A percentile compares a stretch with the other conserved stretches of the same genome.
Conservation (phyloP, 2,329 filamentous ascomycete genomes). For the Clonostachys byssicola region DNA sequence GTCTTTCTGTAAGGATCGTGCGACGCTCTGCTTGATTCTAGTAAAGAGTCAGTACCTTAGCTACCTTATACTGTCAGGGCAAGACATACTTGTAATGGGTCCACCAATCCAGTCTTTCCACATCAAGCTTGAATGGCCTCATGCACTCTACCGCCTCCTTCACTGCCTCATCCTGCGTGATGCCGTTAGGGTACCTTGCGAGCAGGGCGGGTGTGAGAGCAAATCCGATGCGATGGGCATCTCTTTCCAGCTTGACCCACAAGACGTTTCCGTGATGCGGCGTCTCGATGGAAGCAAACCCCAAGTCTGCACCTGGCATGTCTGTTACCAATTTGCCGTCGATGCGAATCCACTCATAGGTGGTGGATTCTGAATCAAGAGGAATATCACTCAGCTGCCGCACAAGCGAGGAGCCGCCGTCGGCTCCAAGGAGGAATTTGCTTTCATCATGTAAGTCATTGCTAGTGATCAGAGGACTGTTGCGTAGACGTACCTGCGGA, state of each 20-base stretch:
- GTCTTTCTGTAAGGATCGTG: background rate
- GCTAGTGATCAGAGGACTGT: background rate
- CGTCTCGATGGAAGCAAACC: slow-evolving; percentile 39
- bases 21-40: background rate
- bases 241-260: slow-evolving; percentile 49
- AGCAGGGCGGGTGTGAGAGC: slow-evolving; percentile 38
- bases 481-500: slow-evolving; percentile 5
- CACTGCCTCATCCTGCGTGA: slow-evolving; percentile 47
- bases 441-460: slow-evolving; percentile 9
- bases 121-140: slow-evolving; percentile 32
- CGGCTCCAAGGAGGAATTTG: slow-evolving; percentile 45
- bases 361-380: slow-evolving; percentile 37
- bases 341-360: slow-evolving; percentile 49
- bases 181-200: slow-evolving; percentile 23
- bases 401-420: slow-evolving; percentile 45
- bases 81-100: slow-evolving; percentile 36
- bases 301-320: slow-evolving; percentile 24
- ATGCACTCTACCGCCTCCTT: slow-evolving; percentile 37
- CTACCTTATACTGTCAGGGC: background rate
- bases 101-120: slow-evolving; percentile 48
- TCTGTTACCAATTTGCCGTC: slow-evolving; percentile 44
- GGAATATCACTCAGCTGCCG: slow-evolving; percentile 37
- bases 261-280: slow-evolving; percentile 49
- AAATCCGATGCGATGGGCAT: slow-evolving; percentile 48
- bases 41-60: background rate